Percentiles rank a stretch among this genome's conserved stretches.
Evolutionary conservation across 164 flowering plant species (phyloP).

Genomic region (Platanus orientalis): DNA sequence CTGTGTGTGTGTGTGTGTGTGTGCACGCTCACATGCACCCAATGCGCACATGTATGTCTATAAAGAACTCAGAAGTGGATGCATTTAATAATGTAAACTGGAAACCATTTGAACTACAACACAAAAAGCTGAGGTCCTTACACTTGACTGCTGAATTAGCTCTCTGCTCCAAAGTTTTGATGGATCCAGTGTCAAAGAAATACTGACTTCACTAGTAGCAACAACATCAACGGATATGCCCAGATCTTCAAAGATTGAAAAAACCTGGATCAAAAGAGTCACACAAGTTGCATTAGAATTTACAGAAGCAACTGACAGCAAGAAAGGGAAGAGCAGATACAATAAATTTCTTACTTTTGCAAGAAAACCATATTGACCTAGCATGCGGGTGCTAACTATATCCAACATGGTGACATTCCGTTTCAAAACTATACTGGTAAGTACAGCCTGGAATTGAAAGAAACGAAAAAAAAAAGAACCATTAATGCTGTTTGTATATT

Average conservation of each 20-base stretch:
- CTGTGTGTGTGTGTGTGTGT: no score
- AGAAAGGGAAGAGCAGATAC: not conserved
- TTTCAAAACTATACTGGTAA: constrained; percentile 94
- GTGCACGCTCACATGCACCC: no score
- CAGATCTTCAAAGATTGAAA: constrained; percentile 85
- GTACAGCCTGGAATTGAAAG: constrained; percentile 61
- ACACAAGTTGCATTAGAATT: not conserved
- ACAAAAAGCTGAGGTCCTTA: constrained; percentile 21
- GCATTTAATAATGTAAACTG: no score
- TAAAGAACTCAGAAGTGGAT: no score
- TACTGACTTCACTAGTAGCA: constrained; percentile 98
- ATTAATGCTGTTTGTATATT: not conserved
- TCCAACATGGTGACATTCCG: constrained; percentile 97
- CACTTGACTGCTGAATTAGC: constrained; percentile 94
- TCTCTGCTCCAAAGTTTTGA: constrained; percentile 98
- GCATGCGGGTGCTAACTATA: constrained; percentile 96
- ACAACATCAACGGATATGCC: constrained; percentile 98
- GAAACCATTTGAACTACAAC: not conserved
- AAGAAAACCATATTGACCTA: constrained; percentile 93
- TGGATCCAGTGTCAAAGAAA: constrained; percentile 92
- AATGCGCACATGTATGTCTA: no score
- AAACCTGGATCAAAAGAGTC: constrained; percentile 47
- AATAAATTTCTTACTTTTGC: constrained; percentile 57
- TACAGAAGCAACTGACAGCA: not conserved
- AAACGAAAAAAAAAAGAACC: no score